Evolutionary conservation across 1,284 basidiomycete species (phyloP).

Genomic region (Sporisorium sorghi): DNA sequence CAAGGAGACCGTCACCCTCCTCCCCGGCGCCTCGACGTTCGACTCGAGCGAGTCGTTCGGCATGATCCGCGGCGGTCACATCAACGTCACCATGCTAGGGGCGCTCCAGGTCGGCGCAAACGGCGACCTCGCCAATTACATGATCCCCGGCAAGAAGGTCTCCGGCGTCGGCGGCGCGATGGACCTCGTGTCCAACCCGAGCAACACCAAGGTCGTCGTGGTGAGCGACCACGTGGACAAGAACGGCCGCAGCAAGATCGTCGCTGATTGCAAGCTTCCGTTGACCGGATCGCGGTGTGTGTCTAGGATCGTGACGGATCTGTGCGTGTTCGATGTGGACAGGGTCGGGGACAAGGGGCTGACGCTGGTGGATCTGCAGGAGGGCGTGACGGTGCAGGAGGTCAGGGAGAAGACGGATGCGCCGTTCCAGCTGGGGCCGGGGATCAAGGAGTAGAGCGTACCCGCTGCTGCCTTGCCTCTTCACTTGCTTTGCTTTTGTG

Average conservation of each 20-base stretch:
- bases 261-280: conserved; percentile 83
- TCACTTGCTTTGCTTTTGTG: no score
- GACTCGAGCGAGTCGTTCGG: conserved; percentile 92
- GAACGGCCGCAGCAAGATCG: conserved; percentile 87
- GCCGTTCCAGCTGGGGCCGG: conserved; percentile 74
- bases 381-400: conserved; percentile 85
- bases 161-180: conserved; percentile 90
- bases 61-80: conserved; percentile 93
- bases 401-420: conserved; percentile 85
- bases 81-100: conserved; percentile 89
- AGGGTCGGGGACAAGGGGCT: conserved; percentile 76
- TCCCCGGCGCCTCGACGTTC: conserved; percentile 91
- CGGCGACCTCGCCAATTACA: conserved; percentile 97
- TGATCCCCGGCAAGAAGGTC: conserved; percentile 89
- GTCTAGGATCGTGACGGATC: conserved; percentile 90
- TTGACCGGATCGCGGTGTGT: conserved; percentile 87
- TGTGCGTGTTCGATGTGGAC: conserved; percentile 87
- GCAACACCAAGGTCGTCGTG: conserved; percentile 74
- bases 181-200: conserved; percentile 74
- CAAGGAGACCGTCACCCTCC: conserved; percentile 82
- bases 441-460: conserved; percentile 16
- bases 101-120: conserved; percentile 93
- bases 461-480: neutral
- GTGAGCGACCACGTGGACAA: conserved; percentile 91
- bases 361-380: conserved; percentile 82